Evolutionary conservation across 495 filamentous ascomycete species (phyloP), one percentile per base, ranked within the genome.

Genomic region (Penicillium robsamsonii): DNA sequence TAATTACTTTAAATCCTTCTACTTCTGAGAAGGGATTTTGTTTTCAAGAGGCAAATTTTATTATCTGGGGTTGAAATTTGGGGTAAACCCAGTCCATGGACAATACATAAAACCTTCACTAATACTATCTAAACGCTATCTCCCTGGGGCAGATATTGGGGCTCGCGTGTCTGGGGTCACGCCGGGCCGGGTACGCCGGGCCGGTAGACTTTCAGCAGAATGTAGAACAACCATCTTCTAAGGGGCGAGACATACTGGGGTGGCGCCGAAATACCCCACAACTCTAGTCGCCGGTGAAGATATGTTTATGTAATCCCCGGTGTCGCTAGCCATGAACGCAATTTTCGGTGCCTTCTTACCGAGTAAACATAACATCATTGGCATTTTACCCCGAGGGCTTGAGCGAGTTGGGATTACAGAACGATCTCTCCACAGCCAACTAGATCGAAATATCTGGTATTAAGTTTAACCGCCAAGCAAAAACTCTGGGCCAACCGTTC

Each of bases 401-500:
- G 12, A 17, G 13, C 25, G 35, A 35, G 41, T 15, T 29, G 17
- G 13, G 30, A 48, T 30, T 46, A 17, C 15, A 18, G 1, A 17
- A 11, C 10, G 11, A n/a, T 17, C 27, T 46, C 44, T 4, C 45
- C 45, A 30, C 45, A 47, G 8, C 29, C 25, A 46, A 49, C 18
- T 22, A 49, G 11, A 25, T 38, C 12, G 25, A 27, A 27, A 15
- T 31, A 49, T 49, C 30, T 37, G 24, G 33, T 51, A 40, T 22
- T 46, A 41, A n/a, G 33, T 61, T 53, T 55, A 35, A 52, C 46
- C 54, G 52, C 53, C 64, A 58, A 66, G 64, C 53, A 53, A 58
- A 65, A 64, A 60, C 40, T 50, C 54, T 67, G 64, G 64, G 55
- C 54, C 58, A 22, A 29, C 63, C 53, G 44, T 46, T 50, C 56